Percentiles rank a stretch among this genome's conserved stretches.
Evolutionary conservation across 352 stramenopile genomes (phyloP).

Genomic region (Pythium folliculosum): DNA sequence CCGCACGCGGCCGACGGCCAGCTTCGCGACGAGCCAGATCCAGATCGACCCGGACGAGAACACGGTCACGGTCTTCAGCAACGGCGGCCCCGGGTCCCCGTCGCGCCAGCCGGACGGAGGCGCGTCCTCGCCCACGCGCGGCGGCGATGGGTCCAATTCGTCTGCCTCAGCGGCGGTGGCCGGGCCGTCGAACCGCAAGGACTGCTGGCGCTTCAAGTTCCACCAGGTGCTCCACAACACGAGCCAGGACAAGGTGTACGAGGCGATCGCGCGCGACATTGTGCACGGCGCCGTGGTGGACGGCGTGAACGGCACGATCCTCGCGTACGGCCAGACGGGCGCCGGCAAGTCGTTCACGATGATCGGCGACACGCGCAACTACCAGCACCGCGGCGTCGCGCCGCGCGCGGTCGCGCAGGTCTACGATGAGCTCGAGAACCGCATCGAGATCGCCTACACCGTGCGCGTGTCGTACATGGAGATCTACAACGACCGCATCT

Average conservation of each 20-base stretch:
- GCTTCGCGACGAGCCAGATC: slow-evolving; percentile 74
- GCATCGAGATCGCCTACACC: slow-evolving; percentile 87
- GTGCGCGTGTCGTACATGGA: slow-evolving; percentile 94
- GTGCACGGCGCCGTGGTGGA: slow-evolving; percentile 87
- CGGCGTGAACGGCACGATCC: slow-evolving; percentile 88
- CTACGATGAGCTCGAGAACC: slow-evolving; percentile 88
- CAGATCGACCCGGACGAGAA: slow-evolving; percentile 81
- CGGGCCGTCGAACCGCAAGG: slow-evolving; percentile 72
- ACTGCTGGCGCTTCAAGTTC: slow-evolving; percentile 90
- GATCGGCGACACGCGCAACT: slow-evolving; percentile 91
- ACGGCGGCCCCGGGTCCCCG: slow-evolving; percentile 27
- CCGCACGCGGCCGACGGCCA: slow-evolving; percentile 74
- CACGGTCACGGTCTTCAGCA: slow-evolving; percentile 61
- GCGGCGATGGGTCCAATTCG: slow-evolving; percentile 3
- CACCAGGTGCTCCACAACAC: slow-evolving; percentile 93
- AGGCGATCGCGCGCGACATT: slow-evolving; percentile 87
- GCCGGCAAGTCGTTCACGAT: slow-evolving; percentile 89
- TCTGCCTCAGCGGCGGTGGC: not conserved
- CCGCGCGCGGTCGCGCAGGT: slow-evolving; percentile 87
- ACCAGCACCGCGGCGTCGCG: slow-evolving; percentile 89
- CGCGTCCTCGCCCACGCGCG: no score
- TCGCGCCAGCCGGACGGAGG: slow-evolving; percentile 31
- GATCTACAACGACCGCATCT: slow-evolving; percentile 96
- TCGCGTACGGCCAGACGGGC: slow-evolving; percentile 84
- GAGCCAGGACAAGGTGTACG: slow-evolving; percentile 89